Evolutionary conservation across 2,329 filamentous ascomycete genomes (phyloP), one percentile per base, ranked within the genome.

Genomic region (Botrytis hyacinthi): DNA sequence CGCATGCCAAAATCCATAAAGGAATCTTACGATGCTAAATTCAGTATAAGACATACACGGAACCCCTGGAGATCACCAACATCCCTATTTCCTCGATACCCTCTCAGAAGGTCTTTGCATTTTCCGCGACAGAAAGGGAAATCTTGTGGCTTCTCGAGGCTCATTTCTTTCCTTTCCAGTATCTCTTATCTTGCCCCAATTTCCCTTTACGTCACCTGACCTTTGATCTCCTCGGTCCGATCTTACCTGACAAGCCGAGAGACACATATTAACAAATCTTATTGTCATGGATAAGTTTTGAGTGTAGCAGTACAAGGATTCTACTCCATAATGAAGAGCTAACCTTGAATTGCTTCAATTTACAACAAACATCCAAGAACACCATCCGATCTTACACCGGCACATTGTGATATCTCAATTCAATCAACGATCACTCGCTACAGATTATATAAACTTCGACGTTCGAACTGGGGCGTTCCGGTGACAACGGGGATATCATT

Each of bases 131-230:
- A 61, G 62, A 72, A 68, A 68, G 29, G 71, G 62, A 37, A 68
- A 51, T 60, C 29, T 48, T 59, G 51, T 72, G 51, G 62, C 61
- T 67, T 54, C 42, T 71, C 32, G 61, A 44, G n/a, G 48, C 48
- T 60, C 37, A 18, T 44, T 57, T 14, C 40, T 68, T 63, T 72
- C 62, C 70, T 44, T 72, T 72, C 62, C 62, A 51, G 71, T 68
- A 72, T 68, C 59, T 69, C 14, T 72, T 48, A 60, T 69, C 37
- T 42, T 29, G n/a, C 40, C 35, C 63, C 51, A 68, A 44, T 59
- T 72, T 63, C 70, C 61, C 32, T 22, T 46, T 68, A 29, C 61
- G 22, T 72, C 70, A 12, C n/a, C 26, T 32, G 42, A 18, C 14
- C 37, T 67, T 35, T 46, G n/a, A 26, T 60, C 62, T 40, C 51